Evolutionary conservation across 192 early-diverging fungal genomes (phyloP).

Genomic region (Blastocladiella britannica): DNA sequence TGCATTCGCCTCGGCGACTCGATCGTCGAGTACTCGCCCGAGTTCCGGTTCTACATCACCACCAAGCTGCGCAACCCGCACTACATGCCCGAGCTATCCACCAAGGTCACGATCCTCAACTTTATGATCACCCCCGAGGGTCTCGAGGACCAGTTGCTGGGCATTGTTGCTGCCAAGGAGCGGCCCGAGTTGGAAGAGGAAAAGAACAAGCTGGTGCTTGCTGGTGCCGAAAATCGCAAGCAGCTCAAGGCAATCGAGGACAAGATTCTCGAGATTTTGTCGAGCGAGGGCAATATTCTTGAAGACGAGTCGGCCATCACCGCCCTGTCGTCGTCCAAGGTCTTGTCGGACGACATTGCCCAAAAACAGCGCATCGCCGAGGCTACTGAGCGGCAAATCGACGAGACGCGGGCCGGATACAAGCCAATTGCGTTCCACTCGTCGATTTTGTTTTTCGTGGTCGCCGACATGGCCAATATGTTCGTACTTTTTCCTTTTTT

Average conservation of each 20-base stretch:
- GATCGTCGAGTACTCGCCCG: constrained; percentile 34
- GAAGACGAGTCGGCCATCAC: constrained; percentile 45
- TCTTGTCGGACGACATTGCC: constrained; percentile 32
- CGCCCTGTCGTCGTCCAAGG: constrained; percentile 32
- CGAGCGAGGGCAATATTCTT: constrained; percentile 42
- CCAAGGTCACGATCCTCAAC: constrained; percentile 42
- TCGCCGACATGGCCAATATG: constrained; percentile 40
- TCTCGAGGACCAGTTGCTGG: constrained; percentile 39
- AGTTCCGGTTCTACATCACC: constrained; percentile 40
- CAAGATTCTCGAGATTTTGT: constrained; percentile 36
- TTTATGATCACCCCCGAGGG: constrained; percentile 51
- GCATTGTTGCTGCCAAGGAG: constrained; percentile 40
- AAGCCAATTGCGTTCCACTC: constrained; percentile 44
- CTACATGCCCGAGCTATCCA: constrained; percentile 35
- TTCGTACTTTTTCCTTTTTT: too few species aligned
- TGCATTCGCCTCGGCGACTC: constrained; percentile 38
- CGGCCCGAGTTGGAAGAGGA: constrained; percentile 46
- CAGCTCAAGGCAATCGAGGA: constrained; percentile 46
- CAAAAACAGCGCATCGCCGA: constrained; percentile 47
- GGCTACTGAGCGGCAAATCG: constrained; percentile 43
- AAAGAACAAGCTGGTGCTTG: constrained; percentile 40
- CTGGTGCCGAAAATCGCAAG: constrained; percentile 38
- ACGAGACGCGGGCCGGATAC: constrained; percentile 41
- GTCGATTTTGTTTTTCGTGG: constrained; percentile 37
- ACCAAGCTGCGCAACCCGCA: constrained; percentile 46